phyloP scores from a whole-genome alignment of 1,139 yeast genomes.

The Dujonia santamariae region DNA sequence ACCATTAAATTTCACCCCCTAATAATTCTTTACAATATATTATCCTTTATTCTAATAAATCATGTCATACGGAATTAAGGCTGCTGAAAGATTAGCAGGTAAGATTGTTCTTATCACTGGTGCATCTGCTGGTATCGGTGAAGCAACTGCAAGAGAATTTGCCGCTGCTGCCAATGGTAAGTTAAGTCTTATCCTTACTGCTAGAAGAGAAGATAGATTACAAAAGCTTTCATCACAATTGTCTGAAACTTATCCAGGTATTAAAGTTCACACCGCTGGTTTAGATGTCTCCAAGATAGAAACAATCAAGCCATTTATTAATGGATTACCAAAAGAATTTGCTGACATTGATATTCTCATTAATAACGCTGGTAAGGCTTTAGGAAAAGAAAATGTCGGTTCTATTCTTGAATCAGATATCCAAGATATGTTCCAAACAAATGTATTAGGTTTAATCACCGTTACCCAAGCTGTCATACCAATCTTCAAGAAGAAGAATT shows the following conservation, averaged over 20 bases:
- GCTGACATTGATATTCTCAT: constrained; percentile 62
- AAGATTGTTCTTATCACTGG: constrained; percentile 36
- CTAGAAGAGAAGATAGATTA: constrained; percentile 62
- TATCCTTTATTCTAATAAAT: not conserved
- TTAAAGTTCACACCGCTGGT: constrained; percentile 45
- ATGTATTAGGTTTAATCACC: constrained; percentile 68
- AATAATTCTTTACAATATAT: too few relatives aligned
- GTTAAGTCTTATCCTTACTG: constrained; percentile 62
- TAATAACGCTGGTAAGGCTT: constrained; percentile 83
- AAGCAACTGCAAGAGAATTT: constrained; percentile 72
- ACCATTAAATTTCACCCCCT: too few relatives aligned
- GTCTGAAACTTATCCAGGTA: constrained; percentile 40
- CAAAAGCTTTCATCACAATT: constrained; percentile 45
- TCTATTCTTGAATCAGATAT: constrained; percentile 52
- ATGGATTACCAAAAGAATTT: constrained; percentile 49
- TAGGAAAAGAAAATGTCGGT: constrained; percentile 67
- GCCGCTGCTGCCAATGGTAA: constrained; percentile 67
- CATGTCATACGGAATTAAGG: constrained; percentile 43
- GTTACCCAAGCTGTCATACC: constrained; percentile 68
- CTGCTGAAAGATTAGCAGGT: constrained; percentile 44
- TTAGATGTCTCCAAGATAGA: constrained; percentile 61
- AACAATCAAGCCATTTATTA: constrained; percentile 52
- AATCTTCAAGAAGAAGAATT: constrained; percentile 51
- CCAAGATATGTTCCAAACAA: constrained; percentile 65
- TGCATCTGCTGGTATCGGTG: constrained; percentile 55